phyloP scores from a whole-genome alignment of 495 filamentous ascomycete genomes.

The Friedmanniomyces simplex region DNA sequence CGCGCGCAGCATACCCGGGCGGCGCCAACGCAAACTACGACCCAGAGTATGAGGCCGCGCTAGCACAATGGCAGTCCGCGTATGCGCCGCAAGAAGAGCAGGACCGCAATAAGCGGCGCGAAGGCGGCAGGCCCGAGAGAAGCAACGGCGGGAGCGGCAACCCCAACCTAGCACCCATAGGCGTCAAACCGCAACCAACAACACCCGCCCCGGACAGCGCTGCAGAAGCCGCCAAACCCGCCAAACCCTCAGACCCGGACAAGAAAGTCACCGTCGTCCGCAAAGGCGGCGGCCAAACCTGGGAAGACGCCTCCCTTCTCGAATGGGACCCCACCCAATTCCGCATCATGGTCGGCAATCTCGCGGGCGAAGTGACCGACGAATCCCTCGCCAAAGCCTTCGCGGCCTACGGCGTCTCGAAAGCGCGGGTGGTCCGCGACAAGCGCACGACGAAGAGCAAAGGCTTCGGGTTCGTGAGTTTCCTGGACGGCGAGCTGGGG shows the following conservation, averaged over 20 bases:
- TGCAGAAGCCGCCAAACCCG: slow-evolving; percentile 29
- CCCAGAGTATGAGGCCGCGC: slow-evolving; percentile 81
- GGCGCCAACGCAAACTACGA: slow-evolving; percentile 44
- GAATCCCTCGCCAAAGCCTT: slow-evolving; percentile 93
- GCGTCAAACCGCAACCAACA: slow-evolving; percentile 30
- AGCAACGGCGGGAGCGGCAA: slow-evolving; percentile 10
- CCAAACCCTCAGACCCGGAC: slow-evolving; percentile 32
- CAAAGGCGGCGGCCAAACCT: slow-evolving; percentile 78
- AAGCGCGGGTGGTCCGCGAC: slow-evolving; percentile 90
- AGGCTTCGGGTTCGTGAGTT: slow-evolving; percentile 93
- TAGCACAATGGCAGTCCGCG: slow-evolving; percentile 93
- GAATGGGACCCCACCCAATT: slow-evolving; percentile 97
- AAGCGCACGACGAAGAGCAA: slow-evolving; percentile 92
- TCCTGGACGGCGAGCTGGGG: slow-evolving; percentile 89
- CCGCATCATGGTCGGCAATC: slow-evolving; percentile 88
- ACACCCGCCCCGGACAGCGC: slow-evolving; percentile 22
- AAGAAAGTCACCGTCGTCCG: slow-evolving; percentile 68
- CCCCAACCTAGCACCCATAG: slow-evolving; percentile 40
- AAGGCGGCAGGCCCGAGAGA: slow-evolving; percentile 22
- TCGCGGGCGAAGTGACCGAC: slow-evolving; percentile 97
- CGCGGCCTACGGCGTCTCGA: slow-evolving; percentile 77
- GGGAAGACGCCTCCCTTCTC: slow-evolving; percentile 73
- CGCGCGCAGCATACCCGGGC: slow-evolving; percentile 29
- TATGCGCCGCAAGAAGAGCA: slow-evolving; percentile 55
- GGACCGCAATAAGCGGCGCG: slow-evolving; percentile 25